These are phyloP conservation scores for Neurospora sp. DNA, from an alignment of 495 filamentous ascomycete genomes.

Conservation along the genomic window DNA sequence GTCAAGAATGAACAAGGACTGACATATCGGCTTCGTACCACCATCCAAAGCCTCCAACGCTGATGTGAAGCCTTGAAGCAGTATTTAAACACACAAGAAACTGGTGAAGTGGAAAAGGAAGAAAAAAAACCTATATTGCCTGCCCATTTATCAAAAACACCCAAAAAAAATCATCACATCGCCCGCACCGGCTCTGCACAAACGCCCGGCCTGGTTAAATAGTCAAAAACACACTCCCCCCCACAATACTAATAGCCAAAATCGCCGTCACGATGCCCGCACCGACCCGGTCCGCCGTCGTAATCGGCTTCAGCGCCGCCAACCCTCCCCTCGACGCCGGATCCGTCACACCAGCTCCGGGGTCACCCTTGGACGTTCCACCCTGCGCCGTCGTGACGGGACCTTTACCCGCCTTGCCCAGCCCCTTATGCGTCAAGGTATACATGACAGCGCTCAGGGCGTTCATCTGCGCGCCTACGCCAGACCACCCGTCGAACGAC, in stretches of 20 bases:
- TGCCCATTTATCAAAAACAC: neutral
- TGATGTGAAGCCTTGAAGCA: neutral
- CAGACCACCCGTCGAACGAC: slow-evolving; percentile 32
- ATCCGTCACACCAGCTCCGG: slow-evolving; percentile 39
- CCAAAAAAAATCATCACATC: neutral
- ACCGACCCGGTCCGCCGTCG: slow-evolving; percentile 49
- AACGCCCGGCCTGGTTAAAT: slow-evolving; percentile 9
- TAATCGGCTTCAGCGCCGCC: slow-evolving; percentile 30
- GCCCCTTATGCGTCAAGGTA: slow-evolving; percentile 37
- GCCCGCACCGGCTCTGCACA: neutral
- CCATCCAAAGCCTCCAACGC: neutral
- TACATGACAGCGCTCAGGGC: slow-evolving; percentile 60
- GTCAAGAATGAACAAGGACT: neutral
- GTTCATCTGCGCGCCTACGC: slow-evolving; percentile 65
- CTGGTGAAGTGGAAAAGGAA: neutral
- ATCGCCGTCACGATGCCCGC: slow-evolving; percentile 56
- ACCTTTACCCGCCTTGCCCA: slow-evolving; percentile 17
- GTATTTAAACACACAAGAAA: neutral
- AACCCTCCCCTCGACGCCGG: slow-evolving; percentile 9
- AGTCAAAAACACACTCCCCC: slow-evolving; percentile 35
- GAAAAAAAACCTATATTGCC: neutral
- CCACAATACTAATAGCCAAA: slow-evolving; percentile 44
- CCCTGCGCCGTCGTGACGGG: slow-evolving; percentile 50
- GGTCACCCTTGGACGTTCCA: slow-evolving; percentile 56
- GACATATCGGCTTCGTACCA: neutral